A percentile compares a stretch with the other conserved stretches of the same genome.
Conservation (phyloP, 2,329 filamentous ascomycete species). For the Graphium sp. region DNA sequence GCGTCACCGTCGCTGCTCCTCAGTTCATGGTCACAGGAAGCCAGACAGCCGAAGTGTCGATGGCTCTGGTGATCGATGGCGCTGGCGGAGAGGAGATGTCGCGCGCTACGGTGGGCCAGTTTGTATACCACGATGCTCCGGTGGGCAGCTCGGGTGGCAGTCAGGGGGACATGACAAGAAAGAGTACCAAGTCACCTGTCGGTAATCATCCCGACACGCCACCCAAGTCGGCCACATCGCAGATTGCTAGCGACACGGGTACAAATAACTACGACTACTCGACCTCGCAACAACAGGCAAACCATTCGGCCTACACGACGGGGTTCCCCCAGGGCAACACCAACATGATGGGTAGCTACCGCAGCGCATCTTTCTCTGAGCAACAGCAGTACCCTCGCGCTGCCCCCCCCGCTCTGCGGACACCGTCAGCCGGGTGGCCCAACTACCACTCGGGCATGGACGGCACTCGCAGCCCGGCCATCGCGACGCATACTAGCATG, state of each 20-base stretch:
- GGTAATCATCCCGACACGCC: constrained; percentile 17
- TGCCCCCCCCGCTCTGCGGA: constrained; percentile 16
- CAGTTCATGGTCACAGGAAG: constrained; percentile 33
- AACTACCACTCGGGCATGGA: constrained; percentile 22
- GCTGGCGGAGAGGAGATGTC: constrained; percentile 34
- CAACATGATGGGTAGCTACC: constrained; percentile 39
- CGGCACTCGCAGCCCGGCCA: constrained; percentile 21
- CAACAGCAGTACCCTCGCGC: constrained; percentile 22
- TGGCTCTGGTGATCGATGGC: constrained; percentile 35
- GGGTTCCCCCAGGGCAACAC: constrained; percentile 22
- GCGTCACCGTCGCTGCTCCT: constrained; percentile 57
- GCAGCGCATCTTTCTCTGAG: constrained; percentile 32
- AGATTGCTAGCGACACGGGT: constrained; percentile 18
- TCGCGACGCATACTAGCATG: constrained; percentile 23
- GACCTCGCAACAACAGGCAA: constrained; percentile 16
- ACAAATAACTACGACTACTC: constrained; percentile 29
- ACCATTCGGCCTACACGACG: constrained; percentile 14
- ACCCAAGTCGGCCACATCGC: constrained; percentile 22
- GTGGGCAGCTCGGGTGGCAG: constrained; percentile 14
- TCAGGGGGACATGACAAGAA: constrained; percentile 22
- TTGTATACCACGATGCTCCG: constrained; percentile 20
- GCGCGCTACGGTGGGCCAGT: constrained; percentile 28
- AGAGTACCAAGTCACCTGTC: constrained; percentile 22
- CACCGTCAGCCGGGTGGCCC: constrained; percentile 23
- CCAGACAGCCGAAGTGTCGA: constrained; percentile 30